Conservation (phyloP, 2,329 filamentous ascomycete species). For the Monilinia polystroma region DNA sequence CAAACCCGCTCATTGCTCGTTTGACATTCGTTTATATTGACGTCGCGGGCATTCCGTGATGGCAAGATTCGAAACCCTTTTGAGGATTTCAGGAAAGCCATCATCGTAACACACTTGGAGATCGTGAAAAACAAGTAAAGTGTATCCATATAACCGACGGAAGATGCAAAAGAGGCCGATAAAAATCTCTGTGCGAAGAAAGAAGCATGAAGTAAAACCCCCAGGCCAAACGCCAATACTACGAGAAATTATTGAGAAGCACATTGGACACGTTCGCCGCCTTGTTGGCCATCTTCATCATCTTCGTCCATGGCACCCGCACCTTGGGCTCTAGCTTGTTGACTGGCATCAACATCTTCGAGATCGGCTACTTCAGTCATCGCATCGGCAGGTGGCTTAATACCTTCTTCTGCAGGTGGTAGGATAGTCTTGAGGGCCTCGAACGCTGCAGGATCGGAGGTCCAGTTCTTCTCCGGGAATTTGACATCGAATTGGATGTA, state of each 20-base stretch:
- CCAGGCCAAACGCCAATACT: slow-evolving; percentile 24
- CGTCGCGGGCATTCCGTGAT: background rate
- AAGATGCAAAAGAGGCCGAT: slow-evolving; percentile 22
- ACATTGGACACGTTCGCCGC: slow-evolving; percentile 78
- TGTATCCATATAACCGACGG: slow-evolving; percentile 22
- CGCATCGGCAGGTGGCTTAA: slow-evolving; percentile 71
- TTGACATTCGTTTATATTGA: slow-evolving; percentile 9
- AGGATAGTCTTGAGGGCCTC: slow-evolving; percentile 79
- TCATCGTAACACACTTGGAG: slow-evolving; percentile 8
- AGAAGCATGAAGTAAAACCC: slow-evolving; percentile 4
- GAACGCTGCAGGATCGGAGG: slow-evolving; percentile 66
- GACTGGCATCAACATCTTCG: slow-evolving; percentile 75
- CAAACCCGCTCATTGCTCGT: slow-evolving; percentile 11
- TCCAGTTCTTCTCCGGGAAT: slow-evolving; percentile 81
- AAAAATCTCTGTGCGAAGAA: slow-evolving; percentile 16
- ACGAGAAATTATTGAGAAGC: slow-evolving; percentile 67
- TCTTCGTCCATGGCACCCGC: slow-evolving; percentile 69
- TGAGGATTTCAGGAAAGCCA: background rate
- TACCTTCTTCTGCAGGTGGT: slow-evolving; percentile 62
- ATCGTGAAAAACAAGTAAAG: slow-evolving; percentile 16
- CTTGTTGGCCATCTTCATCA: slow-evolving; percentile 74
- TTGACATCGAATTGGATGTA: slow-evolving; percentile 98
- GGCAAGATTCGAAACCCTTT: slow-evolving; percentile 1
- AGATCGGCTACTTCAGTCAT: slow-evolving; percentile 91
- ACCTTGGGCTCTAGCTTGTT: slow-evolving; percentile 66